Percentiles rank a stretch among this genome's conserved stretches.
Evolutionary conservation across 1,284 basidiomycete species (phyloP).

Genomic region (Ustilago trichophora): DNA sequence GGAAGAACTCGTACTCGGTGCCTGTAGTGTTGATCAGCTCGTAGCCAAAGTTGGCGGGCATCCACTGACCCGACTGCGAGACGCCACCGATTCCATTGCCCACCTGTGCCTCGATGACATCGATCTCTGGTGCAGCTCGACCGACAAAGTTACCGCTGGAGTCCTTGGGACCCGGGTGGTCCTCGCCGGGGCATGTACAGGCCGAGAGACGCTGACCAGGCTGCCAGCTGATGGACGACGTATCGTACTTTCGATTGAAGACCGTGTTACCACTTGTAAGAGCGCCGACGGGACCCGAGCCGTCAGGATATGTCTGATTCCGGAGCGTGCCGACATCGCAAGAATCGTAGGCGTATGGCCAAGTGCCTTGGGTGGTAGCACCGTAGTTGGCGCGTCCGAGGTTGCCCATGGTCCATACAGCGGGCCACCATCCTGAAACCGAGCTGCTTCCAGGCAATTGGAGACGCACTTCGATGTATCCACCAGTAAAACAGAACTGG

Average conservation of each 20-base stretch:
- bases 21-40: constrained; percentile 54
- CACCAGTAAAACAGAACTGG: constrained; percentile 93
- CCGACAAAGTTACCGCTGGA: constrained; percentile 77
- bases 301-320: constrained; percentile 56
- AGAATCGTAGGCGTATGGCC: constrained; percentile 73
- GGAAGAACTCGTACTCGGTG: constrained; percentile 55
- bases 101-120: constrained; percentile 74
- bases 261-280: constrained; percentile 84
- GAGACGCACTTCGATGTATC: constrained; percentile 81
- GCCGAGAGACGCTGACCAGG: constrained; percentile 78
- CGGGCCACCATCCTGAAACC: constrained; percentile 73
- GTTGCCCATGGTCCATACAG: constrained; percentile 87
- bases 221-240: constrained; percentile 69
- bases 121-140: constrained; percentile 75
- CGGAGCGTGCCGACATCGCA: constrained; percentile 57
- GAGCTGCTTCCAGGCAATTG: constrained; percentile 80
- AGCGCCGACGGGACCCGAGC: constrained; percentile 67
- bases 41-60: constrained; percentile 72
- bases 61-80: constrained; percentile 81
- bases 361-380: constrained; percentile 73
- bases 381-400: constrained; percentile 64
- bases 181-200: constrained; percentile 79
- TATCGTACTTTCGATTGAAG: constrained; percentile 65
- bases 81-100: constrained; percentile 69
- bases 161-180: constrained; percentile 80